Evolutionary conservation across 441 rosid species (phyloP), one percentile per base, ranked within the genome.

Genomic region (Erysimum cheiri): DNA sequence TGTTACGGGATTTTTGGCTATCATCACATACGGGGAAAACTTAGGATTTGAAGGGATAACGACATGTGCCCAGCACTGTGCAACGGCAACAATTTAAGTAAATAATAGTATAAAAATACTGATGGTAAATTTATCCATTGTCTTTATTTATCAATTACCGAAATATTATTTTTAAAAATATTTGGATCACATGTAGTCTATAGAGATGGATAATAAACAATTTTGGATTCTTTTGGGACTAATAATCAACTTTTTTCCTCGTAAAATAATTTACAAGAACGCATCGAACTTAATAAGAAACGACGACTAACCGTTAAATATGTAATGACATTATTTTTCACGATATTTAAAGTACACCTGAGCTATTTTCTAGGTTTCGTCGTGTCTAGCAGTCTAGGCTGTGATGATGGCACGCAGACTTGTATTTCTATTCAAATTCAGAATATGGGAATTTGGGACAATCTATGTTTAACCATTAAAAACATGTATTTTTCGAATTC

Each of bases 1-100:
- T 74, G 68, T 24, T 60, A 74, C 29, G 58, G 63, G 63, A 60
- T 13, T 58, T 67, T 74, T 74, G 77, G 66, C 50, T 67, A 53
- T 49, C 55, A 65, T 58, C 49, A 66, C 54, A 37, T 24, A 12
- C 14, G 56, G 11, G 66, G 66, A 65, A 58, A 55, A 67, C 68
- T 60, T 53, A 4, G 68, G 64, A 60, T 53, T 60, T 17, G 48
- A 24, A 60, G 17, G 6, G 62, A 73, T 41, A 50, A 60, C 35
- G 69, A 74, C 73, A 60, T 54, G 69, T 67, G 77, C 72, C 49
- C 3, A 67, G 24, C 72, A 50, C 54, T 32, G 7, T 58, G 17
- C 57, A 44, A 33, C 31, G 37, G 56, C 33, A 37, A 60, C 28
- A 35, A 12, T 14, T 31, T 29, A 15, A 49, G 39, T 49, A 48